A percentile compares a stretch with the other conserved stretches of the same genome.
phyloP scores from a whole-genome alignment of 176 grass and related monocot genomes.

The Rhipidocladum racemiflorum region DNA sequence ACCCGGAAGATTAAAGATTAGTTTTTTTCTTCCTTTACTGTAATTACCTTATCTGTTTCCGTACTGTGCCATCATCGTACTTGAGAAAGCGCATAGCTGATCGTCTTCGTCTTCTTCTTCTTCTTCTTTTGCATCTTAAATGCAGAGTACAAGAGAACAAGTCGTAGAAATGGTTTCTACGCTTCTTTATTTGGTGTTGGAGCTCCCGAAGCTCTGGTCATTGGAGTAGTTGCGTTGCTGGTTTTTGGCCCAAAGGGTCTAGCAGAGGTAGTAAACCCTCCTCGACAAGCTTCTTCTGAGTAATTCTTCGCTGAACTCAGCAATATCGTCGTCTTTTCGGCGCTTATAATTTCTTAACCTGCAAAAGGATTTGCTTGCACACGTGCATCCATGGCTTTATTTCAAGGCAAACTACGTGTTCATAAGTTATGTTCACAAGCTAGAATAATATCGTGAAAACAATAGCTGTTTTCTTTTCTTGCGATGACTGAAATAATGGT shows the following conservation, averaged over 20 bases:
- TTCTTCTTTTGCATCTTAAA: neutral
- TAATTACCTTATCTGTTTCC: neutral
- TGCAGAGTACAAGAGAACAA: constrained; percentile 49
- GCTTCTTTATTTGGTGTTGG: constrained; percentile 97
- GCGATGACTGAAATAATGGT: neutral
- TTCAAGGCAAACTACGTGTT: neutral
- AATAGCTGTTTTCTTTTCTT: neutral
- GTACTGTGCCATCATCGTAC: neutral
- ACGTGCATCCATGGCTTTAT: neutral
- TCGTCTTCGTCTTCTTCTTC: neutral
- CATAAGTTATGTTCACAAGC: neutral
- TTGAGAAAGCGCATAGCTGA: neutral
- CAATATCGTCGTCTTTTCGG: neutral
- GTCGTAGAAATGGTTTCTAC: constrained; percentile 48
- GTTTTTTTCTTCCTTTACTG: neutral
- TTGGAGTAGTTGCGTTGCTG: constrained; percentile 89
- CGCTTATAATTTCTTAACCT: neutral
- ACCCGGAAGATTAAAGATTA: neutral
- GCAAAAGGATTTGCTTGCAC: neutral
- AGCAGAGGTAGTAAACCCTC: constrained; percentile 77
- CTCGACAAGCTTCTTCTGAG: neutral
- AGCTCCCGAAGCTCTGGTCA: constrained; percentile 89
- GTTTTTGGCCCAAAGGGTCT: constrained; percentile 97
- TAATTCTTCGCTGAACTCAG: neutral
- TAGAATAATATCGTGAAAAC: neutral